phyloP scores from a whole-genome alignment of 1,284 basidiomycete species.

The Heterobasidion parviporum region DNA sequence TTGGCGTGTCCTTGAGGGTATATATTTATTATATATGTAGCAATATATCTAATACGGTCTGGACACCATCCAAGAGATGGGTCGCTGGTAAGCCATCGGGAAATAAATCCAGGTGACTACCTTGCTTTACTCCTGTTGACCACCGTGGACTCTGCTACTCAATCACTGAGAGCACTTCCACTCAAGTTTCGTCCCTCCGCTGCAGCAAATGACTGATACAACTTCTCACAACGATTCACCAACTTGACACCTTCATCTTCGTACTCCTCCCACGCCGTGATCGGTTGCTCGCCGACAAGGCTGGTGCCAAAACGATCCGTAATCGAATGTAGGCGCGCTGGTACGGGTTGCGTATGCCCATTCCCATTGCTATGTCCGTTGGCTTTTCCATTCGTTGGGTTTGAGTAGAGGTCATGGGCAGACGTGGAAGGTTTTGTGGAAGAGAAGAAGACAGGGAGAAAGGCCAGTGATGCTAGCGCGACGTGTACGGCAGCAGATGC shows the following conservation, averaged over 20 bases:
- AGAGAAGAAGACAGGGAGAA: conserved; percentile 27
- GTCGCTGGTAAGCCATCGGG: too few species aligned
- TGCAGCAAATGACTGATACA: conserved; percentile 26
- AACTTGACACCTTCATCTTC: conserved; percentile 36
- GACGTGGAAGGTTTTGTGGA: conserved; percentile 4
- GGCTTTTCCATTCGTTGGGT: conserved; percentile 1
- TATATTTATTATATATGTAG: too few species aligned
- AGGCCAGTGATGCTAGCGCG: conserved; percentile 43
- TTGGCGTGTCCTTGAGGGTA: too few species aligned
- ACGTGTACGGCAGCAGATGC: conserved; percentile 60
- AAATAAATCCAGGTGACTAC: too few species aligned
- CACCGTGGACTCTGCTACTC: neutral
- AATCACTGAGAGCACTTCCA: neutral
- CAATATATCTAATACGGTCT: too few species aligned
- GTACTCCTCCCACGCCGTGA: conserved; percentile 44
- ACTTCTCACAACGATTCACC: conserved; percentile 45
- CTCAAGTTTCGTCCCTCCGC: conserved; percentile 3
- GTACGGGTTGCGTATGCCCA: conserved; percentile 7
- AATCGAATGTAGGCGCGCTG: conserved; percentile 46
- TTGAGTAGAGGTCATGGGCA: conserved; percentile 6
- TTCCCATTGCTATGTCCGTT: conserved; percentile 5
- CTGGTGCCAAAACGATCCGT: conserved; percentile 48
- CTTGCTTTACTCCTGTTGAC: too few species aligned
- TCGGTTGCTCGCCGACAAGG: conserved; percentile 36
- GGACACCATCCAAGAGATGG: too few species aligned